These are phyloP conservation scores for Furcasterigmium furcatum DNA, from an alignment of 2,329 filamentous ascomycete species.

Conservation along the genomic window DNA sequence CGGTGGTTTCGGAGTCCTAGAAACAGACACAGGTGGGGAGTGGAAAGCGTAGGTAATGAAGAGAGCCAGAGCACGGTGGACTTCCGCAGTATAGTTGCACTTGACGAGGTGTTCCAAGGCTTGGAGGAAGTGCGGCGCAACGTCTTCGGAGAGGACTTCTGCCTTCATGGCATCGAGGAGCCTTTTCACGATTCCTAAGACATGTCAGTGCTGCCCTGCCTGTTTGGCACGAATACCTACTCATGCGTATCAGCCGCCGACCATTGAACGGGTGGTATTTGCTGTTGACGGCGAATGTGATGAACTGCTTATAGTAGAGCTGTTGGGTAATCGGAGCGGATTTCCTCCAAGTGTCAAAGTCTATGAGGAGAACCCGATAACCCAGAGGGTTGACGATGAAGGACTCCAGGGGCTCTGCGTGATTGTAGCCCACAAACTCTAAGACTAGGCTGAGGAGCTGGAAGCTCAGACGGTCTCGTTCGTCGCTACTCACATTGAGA, in stretches of 20 bases:
- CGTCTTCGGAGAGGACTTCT: conserved; percentile 69
- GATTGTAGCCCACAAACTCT: conserved; percentile 84
- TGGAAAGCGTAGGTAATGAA: conserved; percentile 94
- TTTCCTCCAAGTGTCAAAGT: conserved; percentile 89
- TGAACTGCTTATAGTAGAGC: conserved; percentile 90
- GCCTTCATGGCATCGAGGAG: conserved; percentile 87
- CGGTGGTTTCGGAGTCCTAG: conserved; percentile 47
- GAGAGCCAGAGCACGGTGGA: conserved; percentile 80
- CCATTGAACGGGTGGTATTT: conserved; percentile 92
- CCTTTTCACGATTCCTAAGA: conserved; percentile 79
- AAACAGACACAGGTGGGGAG: conserved; percentile 40
- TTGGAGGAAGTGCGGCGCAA: conserved; percentile 71
- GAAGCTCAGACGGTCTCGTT: conserved; percentile 53
- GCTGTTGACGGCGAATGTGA: conserved; percentile 83
- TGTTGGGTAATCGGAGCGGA: conserved; percentile 74
- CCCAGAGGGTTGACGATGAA: conserved; percentile 95
- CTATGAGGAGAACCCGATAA: conserved; percentile 87
- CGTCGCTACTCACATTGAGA: conserved; percentile 45
- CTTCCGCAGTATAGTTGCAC: conserved; percentile 78
- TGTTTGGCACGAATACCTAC: conserved; percentile 47
- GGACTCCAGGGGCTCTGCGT: conserved; percentile 75
- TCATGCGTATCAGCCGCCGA: conserved; percentile 82
- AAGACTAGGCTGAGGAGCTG: conserved; percentile 75
- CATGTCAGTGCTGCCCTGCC: conserved; percentile 9
- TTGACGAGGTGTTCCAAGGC: conserved; percentile 78